Evolutionary conservation across 2,329 filamentous ascomycete species (phyloP).

Genomic region (Botrytis deweyae): DNA sequence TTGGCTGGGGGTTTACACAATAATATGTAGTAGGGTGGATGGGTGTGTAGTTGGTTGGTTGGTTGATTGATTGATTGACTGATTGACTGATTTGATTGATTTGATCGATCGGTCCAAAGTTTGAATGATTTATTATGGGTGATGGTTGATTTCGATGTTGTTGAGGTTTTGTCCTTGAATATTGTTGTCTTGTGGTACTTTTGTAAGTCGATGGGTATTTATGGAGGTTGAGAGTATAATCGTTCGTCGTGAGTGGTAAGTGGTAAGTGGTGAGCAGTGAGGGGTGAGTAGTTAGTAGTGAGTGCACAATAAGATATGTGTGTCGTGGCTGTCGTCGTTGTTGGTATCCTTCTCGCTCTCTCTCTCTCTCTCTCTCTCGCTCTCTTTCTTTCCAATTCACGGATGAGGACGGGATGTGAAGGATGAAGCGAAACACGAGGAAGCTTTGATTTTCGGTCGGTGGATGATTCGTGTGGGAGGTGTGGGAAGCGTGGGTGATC

Average conservation of each 20-base stretch:
- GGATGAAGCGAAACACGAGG: slow-evolving; percentile 1
- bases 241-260: neutral
- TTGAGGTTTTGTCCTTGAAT: neutral
- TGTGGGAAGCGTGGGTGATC: neutral
- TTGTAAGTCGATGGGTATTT: neutral
- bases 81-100: neutral
- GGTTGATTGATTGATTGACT: neutral
- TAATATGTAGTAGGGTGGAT: neutral
- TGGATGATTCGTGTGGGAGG: neutral
- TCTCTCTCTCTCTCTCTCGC: neutral
- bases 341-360: neutral
- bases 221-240: neutral
- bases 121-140: neutral
- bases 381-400: neutral
- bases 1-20: neutral
- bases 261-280: neutral
- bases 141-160: neutral
- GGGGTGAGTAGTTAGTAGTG: neutral
- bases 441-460: slow-evolving; percentile 2
- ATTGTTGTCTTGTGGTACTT: neutral
- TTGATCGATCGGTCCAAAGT: neutral
- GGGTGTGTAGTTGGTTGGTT: neutral
- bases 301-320: neutral
- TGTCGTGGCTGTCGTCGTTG: neutral
- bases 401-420: slow-evolving; percentile 6